Conservation (phyloP, 768 basidiomycete genomes). For the Lactifluus subvellereus region DNA sequence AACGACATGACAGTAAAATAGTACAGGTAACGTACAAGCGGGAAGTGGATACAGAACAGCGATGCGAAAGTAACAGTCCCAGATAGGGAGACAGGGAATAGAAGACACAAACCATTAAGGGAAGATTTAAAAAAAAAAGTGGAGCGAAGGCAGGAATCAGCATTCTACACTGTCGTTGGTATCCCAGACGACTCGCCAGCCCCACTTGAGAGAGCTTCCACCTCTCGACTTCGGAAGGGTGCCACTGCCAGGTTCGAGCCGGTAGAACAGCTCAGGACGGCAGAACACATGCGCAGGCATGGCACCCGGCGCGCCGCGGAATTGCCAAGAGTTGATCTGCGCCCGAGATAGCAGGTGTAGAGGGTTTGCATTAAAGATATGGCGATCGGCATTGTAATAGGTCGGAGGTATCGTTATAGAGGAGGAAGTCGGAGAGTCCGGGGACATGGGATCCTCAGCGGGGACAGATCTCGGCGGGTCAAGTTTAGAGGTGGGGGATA, state of each 20-base stretch:
- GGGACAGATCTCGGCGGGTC: background rate
- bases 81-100: background rate
- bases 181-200: constrained; percentile 24
- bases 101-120: background rate
- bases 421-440: constrained; percentile 25
- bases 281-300: constrained; percentile 35
- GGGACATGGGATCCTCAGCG: constrained; percentile 9
- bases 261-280: constrained; percentile 18
- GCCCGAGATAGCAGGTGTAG: constrained; percentile 53
- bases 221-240: background rate
- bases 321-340: constrained; percentile 47
- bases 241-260: constrained; percentile 14
- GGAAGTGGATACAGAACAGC: constrained; percentile 8
- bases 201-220: constrained; percentile 22
- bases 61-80: background rate
- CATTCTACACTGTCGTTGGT: constrained; percentile 1
- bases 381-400: constrained; percentile 36
- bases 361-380: constrained; percentile 57
- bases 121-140: background rate
- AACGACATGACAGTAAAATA: background rate
- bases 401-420: constrained; percentile 3
- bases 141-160: background rate
- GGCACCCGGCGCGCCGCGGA: constrained; percentile 31
- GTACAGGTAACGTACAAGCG: constrained; percentile 12
- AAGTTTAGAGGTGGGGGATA: background rate